phyloP scores from a whole-genome alignment of 2,329 filamentous ascomycete genomes.

The Pleoardoris graminearum region DNA sequence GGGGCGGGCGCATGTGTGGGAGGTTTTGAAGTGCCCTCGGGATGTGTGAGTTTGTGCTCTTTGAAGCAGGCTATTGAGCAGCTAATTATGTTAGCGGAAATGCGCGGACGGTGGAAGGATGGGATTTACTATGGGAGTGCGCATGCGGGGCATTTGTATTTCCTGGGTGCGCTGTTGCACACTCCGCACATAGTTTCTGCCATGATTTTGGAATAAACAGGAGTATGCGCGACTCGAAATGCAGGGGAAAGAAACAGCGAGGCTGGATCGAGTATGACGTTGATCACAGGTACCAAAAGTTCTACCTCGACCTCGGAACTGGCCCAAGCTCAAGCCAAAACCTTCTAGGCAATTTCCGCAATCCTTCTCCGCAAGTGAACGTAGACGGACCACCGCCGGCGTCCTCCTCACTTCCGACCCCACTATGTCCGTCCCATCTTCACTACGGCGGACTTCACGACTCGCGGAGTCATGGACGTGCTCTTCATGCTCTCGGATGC shows the following conservation, averaged over 20 bases:
- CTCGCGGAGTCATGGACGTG: constrained; percentile 43
- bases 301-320: no score
- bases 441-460: constrained; percentile 23
- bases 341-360: background rate
- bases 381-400: constrained; percentile 1
- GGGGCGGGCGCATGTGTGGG: constrained; percentile 5
- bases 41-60: constrained; percentile 34
- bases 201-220: background rate
- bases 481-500: constrained; percentile 39
- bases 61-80: constrained; percentile 41
- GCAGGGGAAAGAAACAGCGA: background rate
- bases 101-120: background rate
- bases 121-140: constrained; percentile 49
- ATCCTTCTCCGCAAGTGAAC: no score
- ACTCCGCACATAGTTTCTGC: constrained; percentile 44
- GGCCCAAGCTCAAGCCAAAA: no score
- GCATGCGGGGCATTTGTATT: constrained; percentile 57
- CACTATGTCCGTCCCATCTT: constrained; percentile 35
- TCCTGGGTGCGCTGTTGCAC: constrained; percentile 50
- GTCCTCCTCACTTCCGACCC: constrained; percentile 8
- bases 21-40: constrained; percentile 7
- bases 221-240: background rate
- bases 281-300: no score
- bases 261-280: no score
- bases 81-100: constrained; percentile 18